Evolutionary conservation across 2,329 filamentous ascomycete species (phyloP), one percentile per base, ranked within the genome.

Genomic region (Ophiostoma sp.): DNA sequence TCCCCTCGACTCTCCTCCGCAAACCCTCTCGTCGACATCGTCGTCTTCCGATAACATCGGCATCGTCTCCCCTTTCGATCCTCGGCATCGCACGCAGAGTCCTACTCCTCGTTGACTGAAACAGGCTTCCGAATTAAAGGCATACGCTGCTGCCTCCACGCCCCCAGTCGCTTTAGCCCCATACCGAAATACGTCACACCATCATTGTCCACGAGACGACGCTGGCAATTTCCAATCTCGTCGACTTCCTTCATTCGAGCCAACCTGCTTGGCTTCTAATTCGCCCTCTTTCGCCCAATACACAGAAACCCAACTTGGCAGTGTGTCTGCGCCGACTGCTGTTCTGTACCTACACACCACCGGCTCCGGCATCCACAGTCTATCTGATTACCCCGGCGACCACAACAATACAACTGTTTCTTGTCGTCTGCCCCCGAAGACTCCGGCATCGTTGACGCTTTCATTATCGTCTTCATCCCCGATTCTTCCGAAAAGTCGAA

Each of bases 171-270:
- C 41, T n/a, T 18, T 60, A 60, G 27, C 55, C 27, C 55, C 55
- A 60, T 60, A 60, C 27, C 27, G 18, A 27, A 60, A 60, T 60
- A 60, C 55, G 55, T 60, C 55, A 60, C 55, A 60, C 55, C 55
- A 44, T 44, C 42, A 60, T 38, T 16, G 55, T 18, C 55, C 55
- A 40, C 55, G 55, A 60, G 27, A 60, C 55, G 11, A 60, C 55
- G 27, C 18, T 27, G 27, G 11, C 55, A 11, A 60, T 60, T 27
- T 38, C 52, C 55, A 40, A 38, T 38, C 27, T 38, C 27, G 27
- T 27, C 27, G 27, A 27, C 27, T 27, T 27, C 27, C 27, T 27
- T 27, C 27, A 27, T 27, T 27, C 27, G 27, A 27, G 27, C 27
- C 27, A 27, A 27, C 27, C 27, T 38, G 11, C 38, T 18, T 60